These are phyloP conservation scores for Wickerhamiella allomyrinae DNA, from an alignment of 805 yeast genomes.

Conservation along the genomic window DNA sequence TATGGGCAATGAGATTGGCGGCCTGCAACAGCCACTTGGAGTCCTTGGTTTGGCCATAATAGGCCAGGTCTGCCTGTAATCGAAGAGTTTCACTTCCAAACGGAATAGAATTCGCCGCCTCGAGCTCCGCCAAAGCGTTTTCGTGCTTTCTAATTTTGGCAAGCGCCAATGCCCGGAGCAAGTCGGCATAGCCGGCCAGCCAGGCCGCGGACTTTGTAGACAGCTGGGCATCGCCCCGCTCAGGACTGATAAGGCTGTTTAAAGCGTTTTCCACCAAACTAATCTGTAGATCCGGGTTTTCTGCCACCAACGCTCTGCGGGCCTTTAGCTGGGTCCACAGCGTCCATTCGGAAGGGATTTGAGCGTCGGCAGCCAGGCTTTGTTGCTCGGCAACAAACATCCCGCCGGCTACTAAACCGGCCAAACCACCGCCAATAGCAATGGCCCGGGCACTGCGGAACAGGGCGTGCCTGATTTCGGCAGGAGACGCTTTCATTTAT, in stretches of 20 bases:
- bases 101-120: conserved; percentile 18
- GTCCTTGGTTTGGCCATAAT: conserved; percentile 9
- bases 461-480: conserved; percentile 2
- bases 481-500: not conserved
- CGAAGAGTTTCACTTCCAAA: conserved; percentile 18
- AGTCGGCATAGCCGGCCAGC: conserved; percentile 25
- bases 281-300: conserved; percentile 6
- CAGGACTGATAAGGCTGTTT: conserved; percentile 11
- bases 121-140: conserved; percentile 18
- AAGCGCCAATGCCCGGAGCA: conserved; percentile 21
- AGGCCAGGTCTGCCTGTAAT: conserved; percentile 16
- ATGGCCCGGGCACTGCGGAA: conserved; percentile 10
- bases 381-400: conserved; percentile 12
- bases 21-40: conserved; percentile 4
- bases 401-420: conserved; percentile 11
- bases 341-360: conserved; percentile 14
- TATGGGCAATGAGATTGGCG: conserved; percentile 1
- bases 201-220: conserved; percentile 17
- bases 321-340: conserved; percentile 12
- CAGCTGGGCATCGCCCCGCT: conserved; percentile 14
- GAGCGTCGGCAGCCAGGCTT: conserved; percentile 1
- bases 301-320: conserved; percentile 8
- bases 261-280: conserved; percentile 16
- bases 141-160: conserved; percentile 13
- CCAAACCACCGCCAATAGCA: conserved; percentile 13